A percentile compares a stretch with the other conserved stretches of the same genome.
Conservation (phyloP, 345 rosid genomes). For the Pistacia vera region DNA sequence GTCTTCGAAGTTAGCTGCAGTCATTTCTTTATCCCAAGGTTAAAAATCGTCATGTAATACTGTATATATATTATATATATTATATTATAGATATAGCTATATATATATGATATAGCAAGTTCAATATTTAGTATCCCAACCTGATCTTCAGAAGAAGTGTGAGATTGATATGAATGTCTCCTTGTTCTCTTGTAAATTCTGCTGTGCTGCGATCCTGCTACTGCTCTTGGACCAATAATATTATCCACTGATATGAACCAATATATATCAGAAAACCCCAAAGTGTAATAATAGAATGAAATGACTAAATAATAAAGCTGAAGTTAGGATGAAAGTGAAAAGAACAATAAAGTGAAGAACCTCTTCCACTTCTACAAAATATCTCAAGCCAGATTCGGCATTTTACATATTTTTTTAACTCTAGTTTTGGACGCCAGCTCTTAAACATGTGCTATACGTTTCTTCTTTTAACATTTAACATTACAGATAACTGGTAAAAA, state of each 20-base stretch:
- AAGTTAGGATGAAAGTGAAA: too few relatives aligned
- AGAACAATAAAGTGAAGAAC: not conserved
- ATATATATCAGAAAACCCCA: not conserved
- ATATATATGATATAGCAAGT: too few relatives aligned
- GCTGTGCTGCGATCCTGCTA: slow-evolving; percentile 12
- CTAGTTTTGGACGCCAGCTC: not conserved
- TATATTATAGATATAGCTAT: too few relatives aligned
- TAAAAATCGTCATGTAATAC: not conserved
- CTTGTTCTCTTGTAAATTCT: slow-evolving; percentile 31
- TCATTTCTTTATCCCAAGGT: not conserved
- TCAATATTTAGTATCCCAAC: slow-evolving; percentile 11
- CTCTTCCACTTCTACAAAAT: not conserved
- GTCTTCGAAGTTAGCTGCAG: not conserved
- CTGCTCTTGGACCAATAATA: slow-evolving; percentile 1
- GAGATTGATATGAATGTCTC: slow-evolving; percentile 23
- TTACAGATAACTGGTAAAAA: too few relatives aligned
- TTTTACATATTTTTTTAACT: not conserved
- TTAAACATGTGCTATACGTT: too few relatives aligned
- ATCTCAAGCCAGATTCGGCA: slow-evolving; percentile 6
- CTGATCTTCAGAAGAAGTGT: slow-evolving; percentile 43
- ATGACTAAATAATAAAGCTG: too few relatives aligned
- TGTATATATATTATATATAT: too few relatives aligned
- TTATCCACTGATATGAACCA: not conserved
- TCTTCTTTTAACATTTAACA: too few relatives aligned
- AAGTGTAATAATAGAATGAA: not conserved